These are phyloP conservation scores for Gymnopilus junonius DNA, from an alignment of 768 basidiomycete species.

Conservation along the genomic window DNA sequence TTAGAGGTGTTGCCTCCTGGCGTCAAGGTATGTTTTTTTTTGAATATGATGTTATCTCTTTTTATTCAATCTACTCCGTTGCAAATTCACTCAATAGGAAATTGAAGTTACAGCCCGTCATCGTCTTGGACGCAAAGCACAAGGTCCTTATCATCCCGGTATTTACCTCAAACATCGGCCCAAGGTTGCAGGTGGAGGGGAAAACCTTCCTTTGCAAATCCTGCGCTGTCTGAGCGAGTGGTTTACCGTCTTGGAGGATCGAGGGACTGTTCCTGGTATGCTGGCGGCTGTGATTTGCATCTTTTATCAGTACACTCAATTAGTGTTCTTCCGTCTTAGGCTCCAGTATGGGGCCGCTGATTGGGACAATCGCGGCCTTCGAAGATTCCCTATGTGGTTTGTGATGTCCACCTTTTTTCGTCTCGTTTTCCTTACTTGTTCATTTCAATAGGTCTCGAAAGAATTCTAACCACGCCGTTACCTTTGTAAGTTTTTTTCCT, in stretches of 20 bases:
- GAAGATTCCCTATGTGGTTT: slow-evolving; percentile 57
- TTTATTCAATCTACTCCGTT: not conserved
- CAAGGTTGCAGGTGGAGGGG: slow-evolving; percentile 43
- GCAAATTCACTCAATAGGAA: not conserved
- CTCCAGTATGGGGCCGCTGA: slow-evolving; percentile 53
- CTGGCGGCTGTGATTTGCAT: not conserved
- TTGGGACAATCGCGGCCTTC: slow-evolving; percentile 50
- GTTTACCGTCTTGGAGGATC: slow-evolving; percentile 60
- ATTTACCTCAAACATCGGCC: slow-evolving; percentile 39
- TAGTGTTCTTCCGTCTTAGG: slow-evolving; percentile 32
- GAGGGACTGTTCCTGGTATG: slow-evolving; percentile 60
- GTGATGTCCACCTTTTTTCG: slow-evolving; percentile 5
- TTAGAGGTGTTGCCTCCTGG: slow-evolving; percentile 22
- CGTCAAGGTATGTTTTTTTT: slow-evolving; percentile 8
- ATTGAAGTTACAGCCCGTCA: not conserved
- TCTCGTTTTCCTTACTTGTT: not conserved
- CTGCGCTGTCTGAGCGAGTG: slow-evolving; percentile 60
- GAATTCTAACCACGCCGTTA: slow-evolving; percentile 64
- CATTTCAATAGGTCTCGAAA: slow-evolving; percentile 51
- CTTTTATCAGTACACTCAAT: not conserved
- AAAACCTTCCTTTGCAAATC: slow-evolving; percentile 64
- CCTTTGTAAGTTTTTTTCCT: slow-evolving; percentile 55
- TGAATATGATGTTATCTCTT: not conserved
- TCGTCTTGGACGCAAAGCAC: slow-evolving; percentile 33
- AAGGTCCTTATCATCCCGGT: slow-evolving; percentile 38